These are phyloP conservation scores for Cutaneotrichosporon sp. DNA, from an alignment of 1,284 basidiomycete genomes.

Conservation along the genomic window DNA sequence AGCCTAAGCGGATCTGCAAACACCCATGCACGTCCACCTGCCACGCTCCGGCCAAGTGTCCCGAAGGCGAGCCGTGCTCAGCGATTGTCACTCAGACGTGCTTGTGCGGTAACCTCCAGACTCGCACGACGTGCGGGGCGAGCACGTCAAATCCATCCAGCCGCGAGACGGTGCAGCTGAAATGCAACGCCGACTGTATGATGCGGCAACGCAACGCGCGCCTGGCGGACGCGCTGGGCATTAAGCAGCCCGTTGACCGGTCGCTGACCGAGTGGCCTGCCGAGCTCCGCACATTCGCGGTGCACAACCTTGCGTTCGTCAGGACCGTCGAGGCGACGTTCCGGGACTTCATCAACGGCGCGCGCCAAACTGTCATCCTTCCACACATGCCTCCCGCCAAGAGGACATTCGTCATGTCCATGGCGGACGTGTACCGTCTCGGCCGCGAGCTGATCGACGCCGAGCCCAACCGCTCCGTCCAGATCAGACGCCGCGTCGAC, in stretches of 20 bases:
- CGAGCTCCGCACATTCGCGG: conserved; percentile 60
- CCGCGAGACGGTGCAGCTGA: conserved; percentile 53
- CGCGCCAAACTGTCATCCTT: conserved; percentile 65
- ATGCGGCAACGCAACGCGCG: conserved; percentile 77
- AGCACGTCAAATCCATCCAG: conserved; percentile 52
- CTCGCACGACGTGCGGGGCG: conserved; percentile 64
- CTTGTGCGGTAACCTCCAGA: conserved; percentile 71
- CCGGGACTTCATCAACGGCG: conserved; percentile 65
- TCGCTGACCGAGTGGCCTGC: conserved; percentile 56
- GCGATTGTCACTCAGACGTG: conserved; percentile 61
- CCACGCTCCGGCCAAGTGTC: conserved; percentile 77
- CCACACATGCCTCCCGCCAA: conserved; percentile 71
- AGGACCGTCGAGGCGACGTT: conserved; percentile 70
- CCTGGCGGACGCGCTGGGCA: conserved; percentile 81
- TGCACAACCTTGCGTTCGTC: conserved; percentile 61
- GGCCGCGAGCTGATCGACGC: conserved; percentile 76
- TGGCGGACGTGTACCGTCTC: conserved; percentile 72
- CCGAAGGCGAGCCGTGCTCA: conserved; percentile 70
- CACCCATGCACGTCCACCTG: conserved; percentile 70
- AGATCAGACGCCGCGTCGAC: conserved; percentile 72
- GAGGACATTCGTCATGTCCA: conserved; percentile 68
- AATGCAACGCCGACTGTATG: conserved; percentile 73
- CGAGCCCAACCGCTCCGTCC: conserved; percentile 70
- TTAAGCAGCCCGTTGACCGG: conserved; percentile 52
- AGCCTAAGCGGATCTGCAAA: conserved; percentile 71